These are phyloP conservation scores for Coelastrella sp. DNA, from an alignment of 139 green algal genomes.

Conservation along the genomic window DNA sequence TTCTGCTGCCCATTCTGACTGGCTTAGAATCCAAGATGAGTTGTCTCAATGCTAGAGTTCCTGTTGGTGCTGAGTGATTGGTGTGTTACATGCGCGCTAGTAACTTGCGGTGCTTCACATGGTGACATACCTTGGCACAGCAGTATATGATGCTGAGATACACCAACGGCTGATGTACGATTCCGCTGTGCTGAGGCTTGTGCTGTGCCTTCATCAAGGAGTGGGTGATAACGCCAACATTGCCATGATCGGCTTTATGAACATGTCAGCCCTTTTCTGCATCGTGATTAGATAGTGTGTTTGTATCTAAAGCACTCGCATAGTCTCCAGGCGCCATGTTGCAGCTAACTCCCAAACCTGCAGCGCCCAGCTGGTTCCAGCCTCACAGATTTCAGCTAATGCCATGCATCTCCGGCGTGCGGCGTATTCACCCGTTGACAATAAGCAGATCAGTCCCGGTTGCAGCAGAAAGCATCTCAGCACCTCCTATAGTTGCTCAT, in stretches of 20 bases:
- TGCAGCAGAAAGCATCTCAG: not conserved
- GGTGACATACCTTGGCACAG: too few species aligned
- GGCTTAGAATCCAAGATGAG: slow-evolving; percentile 58
- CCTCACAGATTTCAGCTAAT: not conserved
- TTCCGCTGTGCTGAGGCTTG: too few species aligned
- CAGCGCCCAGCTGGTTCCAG: not conserved
- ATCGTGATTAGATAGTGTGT: not conserved
- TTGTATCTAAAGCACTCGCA: not conserved
- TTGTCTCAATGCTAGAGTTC: not conserved
- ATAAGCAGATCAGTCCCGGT: not conserved
- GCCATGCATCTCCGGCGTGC: not conserved
- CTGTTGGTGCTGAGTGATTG: too few species aligned
- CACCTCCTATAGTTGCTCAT: slow-evolving; percentile 4
- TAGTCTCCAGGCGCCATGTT: not conserved
- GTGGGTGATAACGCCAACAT: not conserved
- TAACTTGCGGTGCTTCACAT: too few species aligned
- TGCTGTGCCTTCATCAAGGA: too few species aligned
- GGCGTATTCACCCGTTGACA: too few species aligned
- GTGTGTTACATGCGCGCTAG: too few species aligned
- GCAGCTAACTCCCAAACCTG: not conserved
- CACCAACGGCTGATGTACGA: too few species aligned
- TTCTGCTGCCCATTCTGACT: slow-evolving; percentile 56
- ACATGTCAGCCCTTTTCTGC: not conserved
- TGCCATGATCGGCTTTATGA: not conserved
- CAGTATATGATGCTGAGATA: too few species aligned